Base-by-base conservation (phyloP, 306 rosid genomes). In the Vigna unguiculata region DNA sequence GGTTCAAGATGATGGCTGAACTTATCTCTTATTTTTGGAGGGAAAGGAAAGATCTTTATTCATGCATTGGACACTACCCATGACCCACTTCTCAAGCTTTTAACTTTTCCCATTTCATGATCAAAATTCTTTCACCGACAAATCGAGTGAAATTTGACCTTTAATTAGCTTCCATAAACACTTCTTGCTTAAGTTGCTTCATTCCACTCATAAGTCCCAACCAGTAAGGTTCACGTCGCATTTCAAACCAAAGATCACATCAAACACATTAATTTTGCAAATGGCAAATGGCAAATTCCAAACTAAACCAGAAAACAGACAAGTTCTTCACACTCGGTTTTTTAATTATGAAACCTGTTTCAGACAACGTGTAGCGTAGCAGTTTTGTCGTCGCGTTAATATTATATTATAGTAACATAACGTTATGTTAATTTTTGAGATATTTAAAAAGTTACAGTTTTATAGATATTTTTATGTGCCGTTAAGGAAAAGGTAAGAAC, bases 51-150 rank as follows among this genome's bases (percentile, higher is more conserved):
- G 2, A 60, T 41, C 46, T 45, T 46, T 45, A 30, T 43, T 43
- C 4, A 43, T 12, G 36, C 2, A 15, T 32, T 62, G 58, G 74
- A 7, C 34, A 67, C 48, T 13, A 41, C 81, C 19, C 12, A 54
- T 36, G 20, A 41, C 74, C 45, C 12, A 54, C 36, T 28, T 45
- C 19, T 45, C 13, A 11, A 0, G 49, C 14, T 6, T 17, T 59
- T 30, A 1, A 20, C 14, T 62, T 77, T 13, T 30, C 11, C 15
- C 28, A n/a, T 63, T 43, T 13, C 1, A 40, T 40, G 24, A 19
- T 17, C 14, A 22, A 51, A 51, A n/a, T 2, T n/a, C 1, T 65
- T 61, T 34, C 70, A 46, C 25, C 48, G 70, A 74, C 78, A 60
- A 60, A 6, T 13, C 30, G 13, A 62, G 40, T 75, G 28, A 65